These are phyloP conservation scores for Primulina huaijiensis DNA, from an alignment of 257 asterid species.

Conservation along the genomic window DNA sequence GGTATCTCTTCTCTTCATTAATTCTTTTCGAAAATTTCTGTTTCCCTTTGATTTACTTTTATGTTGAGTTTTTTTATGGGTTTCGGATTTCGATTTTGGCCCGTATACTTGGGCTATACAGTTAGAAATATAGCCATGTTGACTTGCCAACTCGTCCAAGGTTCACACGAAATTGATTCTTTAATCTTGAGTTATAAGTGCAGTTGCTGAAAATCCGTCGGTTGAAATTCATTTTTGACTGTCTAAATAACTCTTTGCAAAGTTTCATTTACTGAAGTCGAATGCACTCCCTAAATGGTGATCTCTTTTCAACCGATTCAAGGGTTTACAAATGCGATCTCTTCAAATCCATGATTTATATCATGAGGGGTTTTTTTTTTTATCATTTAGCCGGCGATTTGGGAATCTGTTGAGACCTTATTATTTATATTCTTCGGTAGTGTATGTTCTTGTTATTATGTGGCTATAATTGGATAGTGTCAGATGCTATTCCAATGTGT, in stretches of 20 bases:
- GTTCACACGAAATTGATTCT: neutral
- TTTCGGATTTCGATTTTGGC: conserved; percentile 11
- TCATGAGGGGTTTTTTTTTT: neutral
- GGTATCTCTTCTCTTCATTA: neutral
- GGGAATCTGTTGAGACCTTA: neutral
- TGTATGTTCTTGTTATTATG: neutral
- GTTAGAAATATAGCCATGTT: conserved; percentile 17
- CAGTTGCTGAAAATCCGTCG: neutral
- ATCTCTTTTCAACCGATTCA: neutral
- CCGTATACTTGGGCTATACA: conserved; percentile 19
- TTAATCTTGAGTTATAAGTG: neutral
- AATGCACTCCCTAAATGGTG: neutral
- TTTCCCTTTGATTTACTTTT: conserved; percentile 8
- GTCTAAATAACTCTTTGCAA: no score
- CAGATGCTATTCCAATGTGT: neutral
- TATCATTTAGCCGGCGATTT: neutral
- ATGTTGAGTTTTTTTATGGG: conserved; percentile 13
- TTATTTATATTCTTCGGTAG: neutral
- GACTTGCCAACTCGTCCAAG: neutral
- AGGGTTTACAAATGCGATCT: neutral
- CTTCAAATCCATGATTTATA: neutral
- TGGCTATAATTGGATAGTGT: neutral
- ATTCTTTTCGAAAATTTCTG: neutral
- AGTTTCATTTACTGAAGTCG: neutral
- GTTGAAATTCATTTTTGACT: neutral